Evolutionary conservation across 257 asterid genomes (phyloP), one percentile per base, ranked within the genome.

Genomic region (Solanum piurae): DNA sequence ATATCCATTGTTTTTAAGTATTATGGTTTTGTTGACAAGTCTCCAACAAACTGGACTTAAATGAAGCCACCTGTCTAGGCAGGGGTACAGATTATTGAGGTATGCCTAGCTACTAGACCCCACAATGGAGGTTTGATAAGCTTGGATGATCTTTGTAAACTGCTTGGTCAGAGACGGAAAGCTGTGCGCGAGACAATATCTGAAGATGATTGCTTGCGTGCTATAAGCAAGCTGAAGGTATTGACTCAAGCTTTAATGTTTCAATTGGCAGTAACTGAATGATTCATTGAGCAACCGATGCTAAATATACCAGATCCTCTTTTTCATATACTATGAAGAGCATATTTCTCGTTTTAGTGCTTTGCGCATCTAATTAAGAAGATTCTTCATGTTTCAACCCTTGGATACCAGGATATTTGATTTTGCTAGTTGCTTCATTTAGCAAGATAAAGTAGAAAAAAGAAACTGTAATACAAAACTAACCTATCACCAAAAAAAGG

Each of bases 131-230:
- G 99, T 72, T 90, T 97, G 89, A 97, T 97, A 88, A 94, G 98
- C 93, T 93, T 97, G 91, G 99, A 94, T 90, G 99, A 97, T 87
- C 90, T 97, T 38, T 93, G 97, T 89, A 94, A 94, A 89, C 86
- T 95, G 89, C 97, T 96, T 87, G 93, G 97, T 82, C 98, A 93
- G 79, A 96, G 93, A 88, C 91, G 98, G 92, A 96, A 93, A 88
- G 94, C 95, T 60, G 92, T 96, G 86, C 99, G 99, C 49, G 99
- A 97, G 89, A 91, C 94, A 10, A 89, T 97, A 46, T 93, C 99
- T 83, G 99, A 95, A 91, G 99, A 97, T 93, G 99, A 97, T 84
- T 97, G 99, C 89, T 91, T 97, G 90, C 99, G 99, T 87, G 99
- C 99, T 68, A 96, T 97, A 42, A 95, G 99, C 91, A 97, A 97